Conservation (phyloP, 768 basidiomycete species). For the Hypholoma fasciculare region DNA sequence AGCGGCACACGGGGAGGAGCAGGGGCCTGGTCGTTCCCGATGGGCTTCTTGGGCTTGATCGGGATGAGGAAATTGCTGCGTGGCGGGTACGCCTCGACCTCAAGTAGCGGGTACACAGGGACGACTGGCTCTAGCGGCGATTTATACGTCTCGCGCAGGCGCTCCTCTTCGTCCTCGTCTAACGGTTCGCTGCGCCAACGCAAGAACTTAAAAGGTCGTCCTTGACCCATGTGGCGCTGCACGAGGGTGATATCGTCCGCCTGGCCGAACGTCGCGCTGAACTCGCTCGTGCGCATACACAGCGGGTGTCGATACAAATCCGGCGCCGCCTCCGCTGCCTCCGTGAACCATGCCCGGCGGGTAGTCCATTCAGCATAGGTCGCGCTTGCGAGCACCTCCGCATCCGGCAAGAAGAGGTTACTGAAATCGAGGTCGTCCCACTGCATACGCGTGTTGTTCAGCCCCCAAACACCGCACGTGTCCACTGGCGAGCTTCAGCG, state of each 20-base stretch:
- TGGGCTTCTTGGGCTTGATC: slow-evolving; percentile 10
- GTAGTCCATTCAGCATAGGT: slow-evolving; percentile 46
- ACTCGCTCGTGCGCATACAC: slow-evolving; percentile 42
- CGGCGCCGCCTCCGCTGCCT: slow-evolving; percentile 10
- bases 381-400: not conserved
- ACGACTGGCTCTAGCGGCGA: slow-evolving; percentile 25
- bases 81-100: slow-evolving; percentile 50
- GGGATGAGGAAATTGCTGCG: slow-evolving; percentile 66
- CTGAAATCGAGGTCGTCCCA: slow-evolving; percentile 63
- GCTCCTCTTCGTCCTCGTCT: slow-evolving; percentile 51
- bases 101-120: slow-evolving; percentile 62
- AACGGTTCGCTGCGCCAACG: slow-evolving; percentile 56
- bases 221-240: slow-evolving; percentile 41
- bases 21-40: not conserved
- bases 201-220: slow-evolving; percentile 52
- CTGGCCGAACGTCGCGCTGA: slow-evolving; percentile 46
- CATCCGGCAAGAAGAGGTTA: slow-evolving; percentile 56
- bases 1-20: slow-evolving; percentile 15
- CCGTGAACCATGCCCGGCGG: slow-evolving; percentile 50
- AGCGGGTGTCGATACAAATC: slow-evolving; percentile 16
- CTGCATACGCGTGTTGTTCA: slow-evolving; percentile 58
- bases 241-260: slow-evolving; percentile 55
- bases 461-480: slow-evolving; percentile 62
- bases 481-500: slow-evolving; percentile 45
- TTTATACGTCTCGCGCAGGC: slow-evolving; percentile 22